Base-by-base conservation (phyloP, 1,284 basidiomycete genomes). In the Leccinum variabile region DNA sequence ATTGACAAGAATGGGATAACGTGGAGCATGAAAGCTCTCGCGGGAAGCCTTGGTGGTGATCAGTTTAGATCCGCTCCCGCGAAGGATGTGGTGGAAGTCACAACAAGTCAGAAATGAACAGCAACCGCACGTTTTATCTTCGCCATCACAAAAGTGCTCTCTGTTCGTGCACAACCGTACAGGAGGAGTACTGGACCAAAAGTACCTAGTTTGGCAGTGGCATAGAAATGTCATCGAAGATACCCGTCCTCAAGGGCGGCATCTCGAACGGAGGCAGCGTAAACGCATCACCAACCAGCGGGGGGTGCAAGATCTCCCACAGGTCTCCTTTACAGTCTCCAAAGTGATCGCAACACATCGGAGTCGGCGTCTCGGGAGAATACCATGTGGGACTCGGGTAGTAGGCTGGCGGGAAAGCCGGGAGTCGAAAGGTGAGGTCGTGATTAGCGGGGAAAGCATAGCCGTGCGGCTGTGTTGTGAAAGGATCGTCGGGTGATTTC, bases 291-390 rank as follows among this genome's bases (percentile, higher is more conserved):
- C 44, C 57, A 8, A 75, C 60, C 2, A 72, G 63, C 28, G 71
- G 71, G 0, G 68, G 69, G 39, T 73, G 71, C 25, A 73, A 41
- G 7, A 71, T 53, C 18, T 74, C 71, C 68, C 69, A 73, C 33
- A 73, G 7, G 37, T 75, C 73, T 5, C 70, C 65, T 3, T 50
- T 59, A 44, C 72, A 73, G 18, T 72, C 67, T 11, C 70, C 69
- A 50, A 62, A 37, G 55, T 72, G 74, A 54, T 67, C 52, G 2
- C 69, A 73, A 32, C 41, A 58, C 63, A 64, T 67, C 3, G 66
- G 72, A 14, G 66, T 70, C 8, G 70, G 74, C 18, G 71, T 75
- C 46, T 69, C 74, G 0, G 70, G 65, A 2, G 49, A 49, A n/a
- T 56, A 58, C 41, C 55, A 28, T 14, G 33, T 2, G 4, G 57